These are phyloP conservation scores for Marchantia paleacea DNA, from an alignment of 225 moss, liverwort and hornwort species.

Conservation along the genomic window DNA sequence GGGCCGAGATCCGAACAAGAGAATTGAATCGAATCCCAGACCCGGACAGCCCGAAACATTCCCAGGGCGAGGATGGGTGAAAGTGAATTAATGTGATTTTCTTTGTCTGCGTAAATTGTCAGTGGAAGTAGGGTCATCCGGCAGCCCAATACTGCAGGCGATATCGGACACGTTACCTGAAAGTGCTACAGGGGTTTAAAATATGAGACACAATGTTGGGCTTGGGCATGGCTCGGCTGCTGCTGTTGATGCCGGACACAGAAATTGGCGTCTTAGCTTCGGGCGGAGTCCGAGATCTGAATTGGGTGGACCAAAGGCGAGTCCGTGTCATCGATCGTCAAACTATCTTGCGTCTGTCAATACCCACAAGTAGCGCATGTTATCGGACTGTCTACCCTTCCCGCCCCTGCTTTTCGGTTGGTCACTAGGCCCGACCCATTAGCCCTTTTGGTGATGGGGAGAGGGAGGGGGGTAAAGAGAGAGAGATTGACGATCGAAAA, in stretches of 20 bases:
- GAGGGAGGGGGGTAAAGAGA: no score
- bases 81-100: no score
- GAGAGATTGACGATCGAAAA: no score
- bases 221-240: background rate
- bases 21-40: no score
- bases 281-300: background rate
- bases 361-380: background rate
- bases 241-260: no score
- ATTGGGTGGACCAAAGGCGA: background rate
- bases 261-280: no score
- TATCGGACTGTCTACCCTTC: background rate
- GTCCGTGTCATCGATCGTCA: background rate
- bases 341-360: background rate
- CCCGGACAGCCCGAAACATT: no score
- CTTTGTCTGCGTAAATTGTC: no score
- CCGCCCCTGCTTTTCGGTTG: background rate
- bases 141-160: background rate
- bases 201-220: no score
- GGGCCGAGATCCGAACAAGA: no score
- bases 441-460: background rate
- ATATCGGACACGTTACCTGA: background rate
- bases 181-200: background rate
- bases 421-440: background rate
- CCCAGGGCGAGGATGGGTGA: no score
- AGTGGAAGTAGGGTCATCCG: no score